Base-by-base conservation (phyloP, 495 filamentous ascomycete species). In the Penicillium bialowiezense region DNA sequence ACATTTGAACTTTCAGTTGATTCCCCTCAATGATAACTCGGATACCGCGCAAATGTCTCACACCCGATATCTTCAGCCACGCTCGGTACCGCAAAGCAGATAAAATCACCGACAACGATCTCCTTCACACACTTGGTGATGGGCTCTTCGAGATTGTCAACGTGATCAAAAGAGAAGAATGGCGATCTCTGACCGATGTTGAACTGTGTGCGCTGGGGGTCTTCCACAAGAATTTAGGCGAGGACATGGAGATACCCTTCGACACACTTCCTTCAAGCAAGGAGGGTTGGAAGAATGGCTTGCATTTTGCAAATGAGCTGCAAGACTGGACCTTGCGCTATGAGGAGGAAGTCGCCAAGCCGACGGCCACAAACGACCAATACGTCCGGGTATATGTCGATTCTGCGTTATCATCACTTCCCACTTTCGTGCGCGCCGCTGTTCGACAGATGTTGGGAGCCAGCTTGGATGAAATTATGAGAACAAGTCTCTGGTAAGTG, bases 271-370 rank as follows among this genome's bases (percentile, higher is more conserved):
- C 50, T 8, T 59, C 58, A 23, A 21, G 21, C 9, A 52, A 50
- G 18, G 59, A 37, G 8, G 65, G 67, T 0, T 83, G 79, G 79
- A 55, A 32, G 7, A 76, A 84, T 62, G 80, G 80, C 5, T 49
- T 78, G 49, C 72, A 82, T 17, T 83, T 78, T 57, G 65, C 72
- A 5, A 62, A 72, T 6, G 76, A 83, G 36, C 51, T 83, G 38
- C 52, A 50, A 1, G 55, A 64, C 20, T 84, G 77, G 78, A 72
- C 75, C 1, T 53, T 65, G 21, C 20, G 46, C 5, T 82, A 83
- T 55, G 77, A 82, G 53, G 60, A 58, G 28, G 41, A 48, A 32
- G 55, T 60, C 3, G 63, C 58, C 1, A 56, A 48, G 14, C 62
- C 67, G 2, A 62, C 56, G 0, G 33, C 45, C 2, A 59, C 64